These are phyloP conservation scores for Proliferodiscus dingleyae DNA, from an alignment of 2,329 filamentous ascomycete genomes.

Conservation along the genomic window DNA sequence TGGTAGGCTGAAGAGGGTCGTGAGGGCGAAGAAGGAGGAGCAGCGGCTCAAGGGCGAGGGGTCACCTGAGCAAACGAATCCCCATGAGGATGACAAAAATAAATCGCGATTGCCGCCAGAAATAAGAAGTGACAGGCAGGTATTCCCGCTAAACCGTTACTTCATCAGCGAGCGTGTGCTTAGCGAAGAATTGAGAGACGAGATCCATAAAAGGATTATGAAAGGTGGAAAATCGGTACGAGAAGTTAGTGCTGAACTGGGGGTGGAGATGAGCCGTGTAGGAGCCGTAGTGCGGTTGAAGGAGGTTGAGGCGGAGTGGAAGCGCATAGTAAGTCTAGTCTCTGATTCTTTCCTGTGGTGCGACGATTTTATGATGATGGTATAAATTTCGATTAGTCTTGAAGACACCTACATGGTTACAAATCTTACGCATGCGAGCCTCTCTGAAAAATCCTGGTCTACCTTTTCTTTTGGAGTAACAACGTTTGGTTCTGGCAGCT, in stretches of 20 bases:
- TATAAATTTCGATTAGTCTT: slow-evolving; percentile 98
- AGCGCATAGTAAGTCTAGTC: slow-evolving; percentile 51
- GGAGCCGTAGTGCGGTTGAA: slow-evolving; percentile 66
- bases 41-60: not conserved
- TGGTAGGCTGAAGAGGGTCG: slow-evolving; percentile 27
- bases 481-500: slow-evolving; percentile 15
- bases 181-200: slow-evolving; percentile 58
- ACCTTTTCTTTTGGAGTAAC: slow-evolving; percentile 7
- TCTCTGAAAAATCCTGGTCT: slow-evolving; percentile 54
- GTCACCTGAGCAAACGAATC: not conserved
- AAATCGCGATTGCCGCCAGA: slow-evolving; percentile 19
- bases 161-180: slow-evolving; percentile 60
- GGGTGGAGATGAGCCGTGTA: slow-evolving; percentile 64
- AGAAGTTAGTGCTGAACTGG: slow-evolving; percentile 57
- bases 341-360: slow-evolving; percentile 20
- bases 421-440: slow-evolving; percentile 68
- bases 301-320: slow-evolving; percentile 63
- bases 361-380: slow-evolving; percentile 55
- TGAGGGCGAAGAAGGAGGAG: slow-evolving; percentile 2
- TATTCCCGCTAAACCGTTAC: slow-evolving; percentile 57
- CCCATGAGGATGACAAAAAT: not conserved
- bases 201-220: slow-evolving; percentile 57
- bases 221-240: slow-evolving; percentile 51
- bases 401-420: slow-evolving; percentile 94
- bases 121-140: slow-evolving; percentile 30